These are phyloP conservation scores for Omphalea diandra DNA, from an alignment of 441 rosid species.

Conservation along the genomic window DNA sequence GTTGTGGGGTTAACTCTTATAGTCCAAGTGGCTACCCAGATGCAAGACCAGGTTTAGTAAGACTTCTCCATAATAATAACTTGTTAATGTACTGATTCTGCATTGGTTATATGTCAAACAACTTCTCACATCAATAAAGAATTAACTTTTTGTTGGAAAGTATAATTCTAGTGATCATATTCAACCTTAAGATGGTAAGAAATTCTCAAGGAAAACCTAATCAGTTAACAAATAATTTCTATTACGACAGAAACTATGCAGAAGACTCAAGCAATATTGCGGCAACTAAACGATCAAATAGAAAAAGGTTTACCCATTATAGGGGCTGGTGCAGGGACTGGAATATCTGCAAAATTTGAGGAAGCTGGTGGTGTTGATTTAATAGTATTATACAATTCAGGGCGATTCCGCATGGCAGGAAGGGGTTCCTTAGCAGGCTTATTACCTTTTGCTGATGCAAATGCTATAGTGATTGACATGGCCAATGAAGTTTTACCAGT, in stretches of 20 bases:
- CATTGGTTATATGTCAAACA: background rate
- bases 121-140: slow-evolving; percentile 6
- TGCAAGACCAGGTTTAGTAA: slow-evolving; percentile 70
- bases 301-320: slow-evolving; percentile 72
- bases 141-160: slow-evolving; percentile 1
- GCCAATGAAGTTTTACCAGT: slow-evolving; percentile 95
- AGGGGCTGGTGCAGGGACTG: slow-evolving; percentile 99
- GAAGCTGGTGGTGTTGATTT: slow-evolving; percentile 97
- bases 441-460: slow-evolving; percentile 95
- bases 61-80: slow-evolving; percentile 4
- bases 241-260: slow-evolving; percentile 65
- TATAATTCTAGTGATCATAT: background rate
- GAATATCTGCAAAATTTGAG: slow-evolving; percentile 97
- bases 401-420: slow-evolving; percentile 98
- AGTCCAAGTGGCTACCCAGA: slow-evolving; percentile 76
- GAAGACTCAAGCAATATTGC: slow-evolving; percentile 65
- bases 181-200: background rate
- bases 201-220: slow-evolving; percentile 16
- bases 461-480: slow-evolving; percentile 90
- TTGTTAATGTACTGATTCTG: background rate
- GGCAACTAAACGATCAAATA: slow-evolving; percentile 63
- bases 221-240: slow-evolving; percentile 15
- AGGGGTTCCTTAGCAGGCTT: slow-evolving; percentile 96
- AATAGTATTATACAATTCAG: slow-evolving; percentile 87
- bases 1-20: slow-evolving; percentile 39